Conservation (phyloP, 352 stramenopile species). For the Phytophthora colocasiae region DNA sequence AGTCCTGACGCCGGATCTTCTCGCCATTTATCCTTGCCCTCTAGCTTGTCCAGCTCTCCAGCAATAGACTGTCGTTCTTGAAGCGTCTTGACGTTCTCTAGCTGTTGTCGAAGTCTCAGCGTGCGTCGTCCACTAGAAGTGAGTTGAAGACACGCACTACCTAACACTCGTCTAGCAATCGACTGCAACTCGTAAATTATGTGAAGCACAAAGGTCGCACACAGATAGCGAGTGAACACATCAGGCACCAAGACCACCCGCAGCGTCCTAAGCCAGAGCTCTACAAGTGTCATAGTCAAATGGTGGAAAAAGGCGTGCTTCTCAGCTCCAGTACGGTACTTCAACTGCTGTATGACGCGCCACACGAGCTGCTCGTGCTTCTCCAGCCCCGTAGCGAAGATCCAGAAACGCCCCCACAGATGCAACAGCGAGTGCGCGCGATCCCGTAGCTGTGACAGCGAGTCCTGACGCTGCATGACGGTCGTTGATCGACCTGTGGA, state of each 20-base stretch:
- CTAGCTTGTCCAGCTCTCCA: slow-evolving; percentile 79
- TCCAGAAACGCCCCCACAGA: slow-evolving; percentile 77
- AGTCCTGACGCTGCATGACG: slow-evolving; percentile 28
- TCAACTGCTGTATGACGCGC: slow-evolving; percentile 55
- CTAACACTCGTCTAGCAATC: slow-evolving; percentile 34
- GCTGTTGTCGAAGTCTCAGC: slow-evolving; percentile 51
- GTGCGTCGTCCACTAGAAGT: slow-evolving; percentile 57
- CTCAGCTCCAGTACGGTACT: slow-evolving; percentile 39
- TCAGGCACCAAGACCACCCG: slow-evolving; percentile 78
- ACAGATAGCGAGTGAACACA: slow-evolving; percentile 81
- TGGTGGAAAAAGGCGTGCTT: slow-evolving; percentile 51
- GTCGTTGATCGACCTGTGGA: slow-evolving; percentile 20
- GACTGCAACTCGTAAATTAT: slow-evolving; percentile 81
- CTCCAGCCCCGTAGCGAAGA: slow-evolving; percentile 81
- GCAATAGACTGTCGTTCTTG: slow-evolving; percentile 78
- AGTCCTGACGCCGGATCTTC: slow-evolving; percentile 67
- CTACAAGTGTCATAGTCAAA: slow-evolving; percentile 67
- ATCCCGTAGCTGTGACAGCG: slow-evolving; percentile 25
- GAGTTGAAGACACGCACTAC: slow-evolving; percentile 43
- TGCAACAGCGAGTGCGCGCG: slow-evolving; percentile 46
- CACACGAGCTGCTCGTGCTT: slow-evolving; percentile 60
- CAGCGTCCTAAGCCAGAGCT: slow-evolving; percentile 79
- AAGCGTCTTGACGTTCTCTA: slow-evolving; percentile 71
- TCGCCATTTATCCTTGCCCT: slow-evolving; percentile 87
- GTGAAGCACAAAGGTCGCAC: slow-evolving; percentile 78